A percentile compares a stretch with the other conserved stretches of the same genome.
Evolutionary conservation across 495 filamentous ascomycete species (phyloP).

Genomic region (Penicillium longicatenatum): DNA sequence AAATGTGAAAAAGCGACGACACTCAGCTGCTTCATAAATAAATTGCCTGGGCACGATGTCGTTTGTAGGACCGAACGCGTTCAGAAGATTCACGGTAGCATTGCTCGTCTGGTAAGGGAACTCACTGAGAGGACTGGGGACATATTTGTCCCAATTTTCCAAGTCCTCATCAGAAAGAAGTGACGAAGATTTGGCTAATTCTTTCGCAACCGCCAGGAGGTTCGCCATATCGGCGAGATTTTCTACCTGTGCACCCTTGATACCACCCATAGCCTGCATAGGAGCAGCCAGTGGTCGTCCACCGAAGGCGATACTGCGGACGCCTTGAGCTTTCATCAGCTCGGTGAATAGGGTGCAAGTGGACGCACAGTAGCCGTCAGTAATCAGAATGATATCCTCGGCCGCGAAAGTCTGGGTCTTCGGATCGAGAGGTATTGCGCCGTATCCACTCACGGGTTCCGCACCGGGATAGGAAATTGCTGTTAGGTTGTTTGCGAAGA

Average conservation of each 20-base stretch:
- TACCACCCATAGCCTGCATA: conserved; percentile 45
- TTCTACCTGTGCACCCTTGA: conserved; percentile 29
- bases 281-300: conserved; percentile 44
- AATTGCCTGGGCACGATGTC: conserved; percentile 27
- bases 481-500: background rate
- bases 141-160: background rate
- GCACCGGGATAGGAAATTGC: background rate
- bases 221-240: conserved; percentile 1
- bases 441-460: conserved; percentile 3
- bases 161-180: conserved; percentile 2
- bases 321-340: conserved; percentile 53
- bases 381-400: conserved; percentile 12
- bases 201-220: background rate
- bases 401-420: background rate
- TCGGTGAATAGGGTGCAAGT: conserved; percentile 56
- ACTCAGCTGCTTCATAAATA: conserved; percentile 35
- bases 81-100: conserved; percentile 7
- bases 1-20: conserved; percentile 30
- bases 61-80: conserved; percentile 4
- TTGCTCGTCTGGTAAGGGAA: background rate
- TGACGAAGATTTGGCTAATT: background rate
- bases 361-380: conserved; percentile 52
- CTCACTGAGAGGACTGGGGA: background rate
- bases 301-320: conserved; percentile 50
- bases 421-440: background rate